Evolutionary conservation across 371 early-diverging fungal genomes (phyloP).

Genomic region (Conidiobolus incongruus): DNA sequence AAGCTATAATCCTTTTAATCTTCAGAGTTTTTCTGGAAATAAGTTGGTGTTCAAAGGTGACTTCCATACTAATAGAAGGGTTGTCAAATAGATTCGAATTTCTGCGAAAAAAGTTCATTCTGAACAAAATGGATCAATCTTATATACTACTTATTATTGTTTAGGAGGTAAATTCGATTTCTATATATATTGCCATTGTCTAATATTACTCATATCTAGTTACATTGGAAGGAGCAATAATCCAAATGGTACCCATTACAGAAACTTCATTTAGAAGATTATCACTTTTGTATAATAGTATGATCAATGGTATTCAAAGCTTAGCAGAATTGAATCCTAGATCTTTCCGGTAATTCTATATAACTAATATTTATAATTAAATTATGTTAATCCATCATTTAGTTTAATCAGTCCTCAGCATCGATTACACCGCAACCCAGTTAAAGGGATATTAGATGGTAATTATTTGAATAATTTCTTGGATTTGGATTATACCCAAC

Average conservation of each 20-base stretch:
- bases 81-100: slow-evolving; percentile 34
- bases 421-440: slow-evolving; percentile 34
- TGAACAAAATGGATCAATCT: slow-evolving; percentile 8
- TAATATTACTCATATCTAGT: slow-evolving; percentile 11
- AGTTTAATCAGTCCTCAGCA: slow-evolving; percentile 26
- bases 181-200: not conserved
- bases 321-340: slow-evolving; percentile 83
- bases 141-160: not conserved
- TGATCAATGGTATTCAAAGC: slow-evolving; percentile 59
- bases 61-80: slow-evolving; percentile 54
- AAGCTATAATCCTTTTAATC: slow-evolving; percentile 71
- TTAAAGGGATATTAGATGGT: slow-evolving; percentile 59
- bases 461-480: slow-evolving; percentile 55
- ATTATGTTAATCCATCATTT: not conserved
- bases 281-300: slow-evolving; percentile 41
- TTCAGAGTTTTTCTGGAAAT: slow-evolving; percentile 9
- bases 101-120: slow-evolving; percentile 12
- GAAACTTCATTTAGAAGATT: slow-evolving; percentile 81
- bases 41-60: slow-evolving; percentile 78
- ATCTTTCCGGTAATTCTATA: slow-evolving; percentile 31
- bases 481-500: slow-evolving; percentile 35
- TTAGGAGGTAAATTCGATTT: not conserved
- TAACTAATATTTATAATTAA: not conserved
- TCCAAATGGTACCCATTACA: slow-evolving; percentile 50
- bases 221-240: slow-evolving; percentile 45